Evolutionary conservation across 129 eudicot species (phyloP).

Genomic region (Calendula officinalis): DNA sequence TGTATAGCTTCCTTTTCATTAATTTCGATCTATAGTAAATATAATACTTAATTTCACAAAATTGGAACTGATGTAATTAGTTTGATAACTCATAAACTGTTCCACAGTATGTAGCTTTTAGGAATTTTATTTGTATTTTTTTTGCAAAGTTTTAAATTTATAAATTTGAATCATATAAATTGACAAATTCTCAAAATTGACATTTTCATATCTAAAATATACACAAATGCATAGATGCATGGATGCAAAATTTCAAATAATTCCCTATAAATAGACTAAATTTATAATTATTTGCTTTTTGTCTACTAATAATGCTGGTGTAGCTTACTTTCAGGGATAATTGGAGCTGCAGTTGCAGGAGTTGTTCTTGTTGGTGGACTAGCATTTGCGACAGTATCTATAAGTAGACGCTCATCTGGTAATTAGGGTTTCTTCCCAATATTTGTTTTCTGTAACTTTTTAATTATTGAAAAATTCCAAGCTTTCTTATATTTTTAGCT

Average conservation of each 20-base stretch:
- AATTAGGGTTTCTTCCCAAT: constrained; percentile 8
- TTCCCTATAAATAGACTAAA: neutral
- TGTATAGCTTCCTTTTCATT: neutral
- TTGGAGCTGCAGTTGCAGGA: neutral
- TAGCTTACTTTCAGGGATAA: neutral
- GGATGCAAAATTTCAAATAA: too few species aligned
- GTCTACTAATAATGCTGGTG: constrained; percentile 56
- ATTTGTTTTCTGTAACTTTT: neutral
- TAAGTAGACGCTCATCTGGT: neutral
- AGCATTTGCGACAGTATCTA: neutral
- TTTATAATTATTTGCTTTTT: constrained; percentile 25
- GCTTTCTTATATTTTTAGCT: constrained; percentile 17
- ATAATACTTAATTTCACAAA: neutral
- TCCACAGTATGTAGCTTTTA: too few species aligned
- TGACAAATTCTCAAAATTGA: too few species aligned
- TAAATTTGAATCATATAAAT: too few species aligned
- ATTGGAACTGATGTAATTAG: neutral
- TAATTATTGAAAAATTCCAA: neutral
- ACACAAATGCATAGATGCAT: neutral
- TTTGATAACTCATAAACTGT: too few species aligned
- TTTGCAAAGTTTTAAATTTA: too few species aligned
- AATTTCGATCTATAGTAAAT: neutral
- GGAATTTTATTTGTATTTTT: too few species aligned
- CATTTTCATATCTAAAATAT: too few species aligned
- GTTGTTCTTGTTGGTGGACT: neutral